Base-by-base conservation (phyloP, 176 grass and related monocot species). In the Bothriochloa decipiens region DNA sequence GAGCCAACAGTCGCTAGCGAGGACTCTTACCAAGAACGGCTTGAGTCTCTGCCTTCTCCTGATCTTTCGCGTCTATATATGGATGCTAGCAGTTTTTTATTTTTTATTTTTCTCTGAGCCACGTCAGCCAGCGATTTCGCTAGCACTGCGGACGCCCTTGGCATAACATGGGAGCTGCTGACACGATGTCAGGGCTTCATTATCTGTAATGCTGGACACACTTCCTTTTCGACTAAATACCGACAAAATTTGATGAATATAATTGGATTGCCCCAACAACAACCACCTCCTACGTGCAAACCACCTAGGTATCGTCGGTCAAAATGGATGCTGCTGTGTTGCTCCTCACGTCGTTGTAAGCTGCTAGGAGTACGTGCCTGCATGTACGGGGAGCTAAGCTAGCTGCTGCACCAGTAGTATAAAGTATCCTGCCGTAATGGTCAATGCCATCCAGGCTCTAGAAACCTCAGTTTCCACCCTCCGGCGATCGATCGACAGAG, bases 291-390 rank as follows among this genome's bases (percentile, higher is more conserved):
- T 65, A 3, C 72, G 85, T 91, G 85, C 81, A 65, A 43, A 11
- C 85, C 70, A 84, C 84, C 29, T 28, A 29, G 6, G 52, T 36
- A 32, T 49, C 45, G 9, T 5, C 26, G 25, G 49, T 32, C 7
- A 0, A 63, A 13, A 32, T 28, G 12, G 4, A 6, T 5, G 11
- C 0, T 5, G 11, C 0, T 7, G 89, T 82, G 79, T 61, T 82
- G 82, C 82, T 72, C 65, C 36, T 74, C 85, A 78, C 77, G 86
- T 88, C 76, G 75, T 57, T 40, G 14, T 8, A 20, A 71, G 11
- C 16, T 79, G n/a, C 55, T 36, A 18, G 20, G 58, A 42, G 64
- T 64, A 61, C 90, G 82, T 88, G 82, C 78, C 32, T 60, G 57
- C 90, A 50, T 69, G 73, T 47, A 46, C 33, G 14, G 11, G 26